Evolutionary conservation across 306 rosid species (phyloP).

Genomic region (Benincasa hispida): DNA sequence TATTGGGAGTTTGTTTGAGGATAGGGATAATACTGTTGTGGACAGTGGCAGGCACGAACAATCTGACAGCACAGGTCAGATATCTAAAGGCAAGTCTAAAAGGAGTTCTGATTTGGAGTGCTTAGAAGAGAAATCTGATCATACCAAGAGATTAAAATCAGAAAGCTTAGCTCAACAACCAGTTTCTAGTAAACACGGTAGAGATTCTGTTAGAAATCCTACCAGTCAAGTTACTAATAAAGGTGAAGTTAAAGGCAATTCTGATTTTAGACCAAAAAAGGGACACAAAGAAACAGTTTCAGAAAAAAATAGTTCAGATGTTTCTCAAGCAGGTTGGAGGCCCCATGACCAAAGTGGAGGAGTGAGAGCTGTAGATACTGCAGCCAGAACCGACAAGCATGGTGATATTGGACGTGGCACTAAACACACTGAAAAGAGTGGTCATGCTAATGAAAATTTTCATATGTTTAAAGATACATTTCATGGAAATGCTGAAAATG

Average conservation of each 20-base stretch:
- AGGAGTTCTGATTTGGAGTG: slow-evolving; percentile 42
- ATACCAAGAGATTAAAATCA: slow-evolving; percentile 44
- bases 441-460: slow-evolving; percentile 30
- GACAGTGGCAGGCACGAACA: slow-evolving; percentile 44
- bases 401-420: slow-evolving; percentile 35
- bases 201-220: slow-evolving; percentile 38
- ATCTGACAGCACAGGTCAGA: slow-evolving; percentile 59
- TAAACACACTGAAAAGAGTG: slow-evolving; percentile 47
- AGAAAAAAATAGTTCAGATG: slow-evolving; percentile 47
- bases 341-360: slow-evolving; percentile 36
- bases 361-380: slow-evolving; percentile 35
- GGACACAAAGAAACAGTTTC: slow-evolving; percentile 37
- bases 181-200: slow-evolving; percentile 31
- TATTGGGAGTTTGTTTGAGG: slow-evolving; percentile 63
- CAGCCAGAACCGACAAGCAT: slow-evolving; percentile 39
- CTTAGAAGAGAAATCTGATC: slow-evolving; percentile 36
- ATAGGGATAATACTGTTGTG: slow-evolving; percentile 35
- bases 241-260: slow-evolving; percentile 46
- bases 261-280: slow-evolving; percentile 39
- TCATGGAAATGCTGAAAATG: slow-evolving; percentile 37
- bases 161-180: slow-evolving; percentile 26
- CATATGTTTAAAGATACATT: slow-evolving; percentile 34
- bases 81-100: slow-evolving; percentile 50
- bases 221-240: slow-evolving; percentile 27
- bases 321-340: slow-evolving; percentile 44